Evolutionary conservation across 148 eudicot species (phyloP).

Genomic region (Salicornia ramosissima): DNA sequence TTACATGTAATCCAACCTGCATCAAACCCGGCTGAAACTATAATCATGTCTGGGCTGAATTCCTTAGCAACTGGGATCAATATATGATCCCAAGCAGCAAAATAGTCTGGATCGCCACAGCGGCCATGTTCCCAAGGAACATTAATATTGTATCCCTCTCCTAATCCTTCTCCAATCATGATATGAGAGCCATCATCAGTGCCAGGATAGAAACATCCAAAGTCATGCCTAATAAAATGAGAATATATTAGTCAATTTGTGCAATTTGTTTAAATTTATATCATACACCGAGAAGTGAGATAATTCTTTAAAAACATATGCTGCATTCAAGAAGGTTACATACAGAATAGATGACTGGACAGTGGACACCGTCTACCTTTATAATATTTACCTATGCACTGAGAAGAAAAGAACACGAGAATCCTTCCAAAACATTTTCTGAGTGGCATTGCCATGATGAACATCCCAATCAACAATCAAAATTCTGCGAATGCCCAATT

Average conservation of each 20-base stretch:
- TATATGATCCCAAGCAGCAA: slow-evolving; percentile 93
- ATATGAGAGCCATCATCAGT: slow-evolving; percentile 76
- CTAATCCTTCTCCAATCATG: slow-evolving; percentile 90
- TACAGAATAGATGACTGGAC: not conserved
- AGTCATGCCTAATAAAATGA: slow-evolving; percentile 61
- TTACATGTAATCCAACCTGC: slow-evolving; percentile 54
- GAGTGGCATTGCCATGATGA: slow-evolving; percentile 98
- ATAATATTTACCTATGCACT: slow-evolving; percentile 67
- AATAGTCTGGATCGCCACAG: slow-evolving; percentile 92
- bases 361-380: not conserved
- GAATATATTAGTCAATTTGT: not conserved
- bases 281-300: not conserved
- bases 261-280: not conserved
- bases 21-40: slow-evolving; percentile 97
- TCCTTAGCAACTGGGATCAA: slow-evolving; percentile 90
- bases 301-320: not conserved
- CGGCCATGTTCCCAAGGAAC: slow-evolving; percentile 94
- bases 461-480: slow-evolving; percentile 99
- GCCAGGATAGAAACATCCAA: slow-evolving; percentile 81
- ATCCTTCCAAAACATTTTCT: slow-evolving; percentile 87
- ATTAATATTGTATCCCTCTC: slow-evolving; percentile 85
- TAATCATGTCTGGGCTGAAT: slow-evolving; percentile 77
- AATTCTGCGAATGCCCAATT: slow-evolving; percentile 68
- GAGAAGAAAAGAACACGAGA: slow-evolving; percentile 94
- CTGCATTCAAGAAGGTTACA: not conserved